A percentile compares a stretch with the other conserved stretches of the same genome.
Conservation (phyloP, 23 red algal species). For the Gracilaria domingensis region DNA sequence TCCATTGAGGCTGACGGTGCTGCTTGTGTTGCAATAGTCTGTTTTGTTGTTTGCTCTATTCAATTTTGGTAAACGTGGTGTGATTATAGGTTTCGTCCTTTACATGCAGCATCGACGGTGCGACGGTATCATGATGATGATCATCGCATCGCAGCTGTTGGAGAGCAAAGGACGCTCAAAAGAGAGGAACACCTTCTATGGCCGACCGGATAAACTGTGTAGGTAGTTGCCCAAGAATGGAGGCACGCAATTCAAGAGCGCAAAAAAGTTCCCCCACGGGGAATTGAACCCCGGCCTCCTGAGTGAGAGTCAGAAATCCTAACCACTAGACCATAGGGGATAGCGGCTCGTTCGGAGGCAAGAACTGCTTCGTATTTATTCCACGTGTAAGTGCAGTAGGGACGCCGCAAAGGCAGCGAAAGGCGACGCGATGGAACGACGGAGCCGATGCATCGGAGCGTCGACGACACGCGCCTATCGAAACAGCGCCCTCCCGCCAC, state of each 20-base stretch:
- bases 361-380: not conserved
- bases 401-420: too few species aligned
- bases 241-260: too few species aligned
- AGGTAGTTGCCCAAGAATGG: too few species aligned
- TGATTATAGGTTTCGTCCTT: too few species aligned
- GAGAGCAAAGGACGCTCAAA: not conserved
- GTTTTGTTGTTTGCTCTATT: not conserved
- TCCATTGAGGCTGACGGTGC: not conserved
- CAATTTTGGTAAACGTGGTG: constrained; percentile 11
- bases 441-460: not conserved
- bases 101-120: too few species aligned
- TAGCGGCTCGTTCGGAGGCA: not conserved
- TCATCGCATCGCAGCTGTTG: too few species aligned
- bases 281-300: constrained; percentile 73
- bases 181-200: too few species aligned
- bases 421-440: not conserved
- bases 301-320: constrained; percentile 75
- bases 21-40: constrained; percentile 17
- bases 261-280: constrained; percentile 43
- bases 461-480: too few species aligned
- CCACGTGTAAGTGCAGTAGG: not conserved
- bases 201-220: too few species aligned
- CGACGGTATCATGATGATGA: too few species aligned
- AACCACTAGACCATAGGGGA: constrained; percentile 75
- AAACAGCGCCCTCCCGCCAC: not conserved